Evolutionary conservation across 2,329 filamentous ascomycete genomes (phyloP).

Genomic region (Fusarium virguliforme): DNA sequence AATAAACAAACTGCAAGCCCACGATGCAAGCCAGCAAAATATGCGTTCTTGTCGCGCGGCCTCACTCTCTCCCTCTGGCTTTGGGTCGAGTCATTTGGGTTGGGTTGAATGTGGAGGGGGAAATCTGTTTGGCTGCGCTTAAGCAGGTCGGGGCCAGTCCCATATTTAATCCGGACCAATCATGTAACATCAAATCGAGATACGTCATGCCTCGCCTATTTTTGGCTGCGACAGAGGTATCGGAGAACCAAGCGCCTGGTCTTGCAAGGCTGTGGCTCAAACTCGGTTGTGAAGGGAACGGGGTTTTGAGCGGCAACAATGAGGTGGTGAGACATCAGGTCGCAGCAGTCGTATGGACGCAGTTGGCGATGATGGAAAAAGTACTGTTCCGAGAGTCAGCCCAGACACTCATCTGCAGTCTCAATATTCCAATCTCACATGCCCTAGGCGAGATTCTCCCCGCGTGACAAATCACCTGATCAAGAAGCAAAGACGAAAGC

Average conservation of each 20-base stretch:
- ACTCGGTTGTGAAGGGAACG: background rate
- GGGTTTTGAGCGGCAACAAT: constrained; percentile 3
- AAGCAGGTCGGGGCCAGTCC: constrained; percentile 22
- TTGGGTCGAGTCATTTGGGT: constrained; percentile 38
- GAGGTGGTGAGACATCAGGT: background rate
- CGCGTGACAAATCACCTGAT: constrained; percentile 10
- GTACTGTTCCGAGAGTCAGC: background rate
- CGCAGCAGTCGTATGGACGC: background rate
- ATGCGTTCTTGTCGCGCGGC: constrained; percentile 3
- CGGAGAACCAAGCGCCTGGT: constrained; percentile 17
- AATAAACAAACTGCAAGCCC: constrained; percentile 12
- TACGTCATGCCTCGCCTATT: constrained; percentile 40
- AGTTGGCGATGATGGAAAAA: background rate
- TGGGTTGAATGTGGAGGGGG: constrained; percentile 37
- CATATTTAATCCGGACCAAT: constrained; percentile 44
- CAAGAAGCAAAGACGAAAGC: background rate
- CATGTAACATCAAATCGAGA: constrained; percentile 31
- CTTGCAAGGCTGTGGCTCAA: constrained; percentile 8
- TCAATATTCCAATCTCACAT: background rate
- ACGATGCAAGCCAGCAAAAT: constrained; percentile 15
- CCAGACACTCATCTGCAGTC: background rate
- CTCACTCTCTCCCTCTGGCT: constrained; percentile 25
- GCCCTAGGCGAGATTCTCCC: constrained; percentile 4
- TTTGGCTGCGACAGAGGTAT: constrained; percentile 7
- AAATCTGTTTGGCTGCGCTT: constrained; percentile 23